A percentile compares a stretch with the other conserved stretches of the same genome.
These are phyloP conservation scores for Cladosporium sp. DNA, from an alignment of 2,329 filamentous ascomycete genomes.

Conservation along the genomic window DNA sequence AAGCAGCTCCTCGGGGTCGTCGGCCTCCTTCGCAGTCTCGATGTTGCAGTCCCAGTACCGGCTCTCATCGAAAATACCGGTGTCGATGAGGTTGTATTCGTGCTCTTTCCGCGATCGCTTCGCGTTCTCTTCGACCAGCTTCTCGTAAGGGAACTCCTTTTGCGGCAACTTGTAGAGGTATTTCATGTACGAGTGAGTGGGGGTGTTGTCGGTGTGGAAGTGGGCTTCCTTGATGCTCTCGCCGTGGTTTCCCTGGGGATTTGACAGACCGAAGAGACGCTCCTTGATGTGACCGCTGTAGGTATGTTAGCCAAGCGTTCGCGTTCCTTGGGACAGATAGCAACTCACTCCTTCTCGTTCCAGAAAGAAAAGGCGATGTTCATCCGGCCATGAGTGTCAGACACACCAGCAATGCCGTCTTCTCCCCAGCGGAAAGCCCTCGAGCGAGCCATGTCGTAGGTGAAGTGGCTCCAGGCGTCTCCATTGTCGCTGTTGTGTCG, in stretches of 20 bases:
- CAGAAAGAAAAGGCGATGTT: slow-evolving; percentile 96
- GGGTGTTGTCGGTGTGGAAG: slow-evolving; percentile 93
- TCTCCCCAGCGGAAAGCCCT: slow-evolving; percentile 93
- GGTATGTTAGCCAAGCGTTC: neutral
- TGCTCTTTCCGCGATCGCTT: slow-evolving; percentile 66
- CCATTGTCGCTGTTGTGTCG: slow-evolving; percentile 60
- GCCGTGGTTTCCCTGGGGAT: slow-evolving; percentile 94
- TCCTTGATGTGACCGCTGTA: slow-evolving; percentile 85
- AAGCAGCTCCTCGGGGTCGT: slow-evolving; percentile 82
- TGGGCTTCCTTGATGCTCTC: slow-evolving; percentile 96
- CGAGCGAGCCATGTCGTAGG: slow-evolving; percentile 83
- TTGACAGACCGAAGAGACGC: slow-evolving; percentile 87
- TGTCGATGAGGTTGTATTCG: slow-evolving; percentile 90
- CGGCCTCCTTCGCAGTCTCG: slow-evolving; percentile 88
- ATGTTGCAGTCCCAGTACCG: slow-evolving; percentile 97
- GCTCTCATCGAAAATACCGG: slow-evolving; percentile 79
- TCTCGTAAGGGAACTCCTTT: slow-evolving; percentile 82
- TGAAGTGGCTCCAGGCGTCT: slow-evolving; percentile 95
- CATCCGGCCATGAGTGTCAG: slow-evolving; percentile 82
- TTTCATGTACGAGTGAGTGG: slow-evolving; percentile 96
- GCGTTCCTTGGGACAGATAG: neutral
- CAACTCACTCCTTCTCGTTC: slow-evolving; percentile 85
- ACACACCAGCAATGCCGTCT: slow-evolving; percentile 93
- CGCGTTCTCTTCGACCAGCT: slow-evolving; percentile 78
- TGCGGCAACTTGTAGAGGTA: slow-evolving; percentile 97